These are phyloP conservation scores for Apiospora marii DNA, from an alignment of 2,329 filamentous ascomycete genomes.

Conservation along the genomic window DNA sequence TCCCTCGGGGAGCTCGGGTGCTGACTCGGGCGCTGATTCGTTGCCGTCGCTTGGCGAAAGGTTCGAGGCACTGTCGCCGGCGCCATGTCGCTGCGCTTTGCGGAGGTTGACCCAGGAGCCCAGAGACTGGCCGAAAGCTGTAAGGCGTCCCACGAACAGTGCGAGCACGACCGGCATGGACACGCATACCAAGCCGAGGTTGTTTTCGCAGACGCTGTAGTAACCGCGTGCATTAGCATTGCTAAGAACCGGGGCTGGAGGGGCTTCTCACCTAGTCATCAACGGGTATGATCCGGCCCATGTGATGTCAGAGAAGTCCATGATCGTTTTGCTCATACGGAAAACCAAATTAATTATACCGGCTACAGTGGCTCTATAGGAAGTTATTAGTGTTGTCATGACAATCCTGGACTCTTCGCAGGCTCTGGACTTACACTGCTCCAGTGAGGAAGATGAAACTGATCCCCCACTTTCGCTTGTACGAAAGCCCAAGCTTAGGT, in stretches of 20 bases:
- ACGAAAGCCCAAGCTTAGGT: constrained; percentile 29
- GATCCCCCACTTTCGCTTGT: constrained; percentile 31
- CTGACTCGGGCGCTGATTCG: background rate
- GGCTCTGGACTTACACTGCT: constrained; percentile 29
- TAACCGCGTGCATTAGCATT: no score
- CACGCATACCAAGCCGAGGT: background rate
- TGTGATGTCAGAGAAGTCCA: background rate
- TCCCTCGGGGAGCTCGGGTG: background rate
- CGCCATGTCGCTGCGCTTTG: background rate
- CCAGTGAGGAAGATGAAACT: constrained; percentile 31
- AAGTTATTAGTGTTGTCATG: no score
- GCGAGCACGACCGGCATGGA: background rate
- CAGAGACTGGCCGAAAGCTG: background rate
- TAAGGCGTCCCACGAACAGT: background rate
- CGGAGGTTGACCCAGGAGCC: background rate
- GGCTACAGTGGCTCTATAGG: background rate
- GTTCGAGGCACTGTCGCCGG: background rate
- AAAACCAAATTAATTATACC: background rate
- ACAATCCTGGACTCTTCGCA: no score
- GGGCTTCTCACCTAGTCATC: no score
- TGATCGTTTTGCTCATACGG: background rate
- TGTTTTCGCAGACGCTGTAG: no score
- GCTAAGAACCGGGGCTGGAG: no score
- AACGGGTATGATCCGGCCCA: background rate
- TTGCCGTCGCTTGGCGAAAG: background rate